Evolutionary conservation across 768 basidiomycete species (phyloP), one percentile per base, ranked within the genome.

Genomic region (Podaxis mareebaensis): DNA sequence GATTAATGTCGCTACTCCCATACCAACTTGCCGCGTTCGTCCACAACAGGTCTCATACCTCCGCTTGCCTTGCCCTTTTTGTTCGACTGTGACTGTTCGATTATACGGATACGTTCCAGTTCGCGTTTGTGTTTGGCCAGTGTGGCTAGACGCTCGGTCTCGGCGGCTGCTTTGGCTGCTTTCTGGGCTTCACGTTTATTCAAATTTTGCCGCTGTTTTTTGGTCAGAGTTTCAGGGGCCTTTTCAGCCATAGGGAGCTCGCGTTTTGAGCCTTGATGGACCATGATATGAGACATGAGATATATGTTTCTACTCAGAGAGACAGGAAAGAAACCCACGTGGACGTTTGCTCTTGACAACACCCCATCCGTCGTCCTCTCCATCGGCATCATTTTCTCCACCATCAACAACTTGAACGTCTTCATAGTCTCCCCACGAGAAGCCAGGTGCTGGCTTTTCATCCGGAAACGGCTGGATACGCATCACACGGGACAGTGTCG

Each of bases 351-450:
- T 84, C 74, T 79, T 83, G 67, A 94, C 91, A 48, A 92, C 84
- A 24, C 85, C 90, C 93, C 92, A 93, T 2, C 86, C 89, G 56
- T 89, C 91, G 59, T 91, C 91, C 70, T 90, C 91, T 28, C 83
- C 86, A 63, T 86, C 89, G 4, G 83, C 85, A 49, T 86, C 87
- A 54, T 81, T 81, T n/a, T 78, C 80, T 11, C 75, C 80, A 42
- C 74, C 71, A 38, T 83, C 72, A 13, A 69, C 71, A 33, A 74
- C 69, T 40, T 71, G 80, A 22, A 84, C 84, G 57, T 91, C 88
- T 61, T 92, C 91, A 68, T 92, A 92, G 76, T 92, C 90, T 0
- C 76, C 86, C 91, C 88, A 91, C 0, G 89, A 85, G 71, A 88
- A 89, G 0, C 90, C 90, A 5, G 78, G 73, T 7, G 83, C 85